These are phyloP conservation scores for Boletus pseudo-olivaceus DNA, from an alignment of 768 basidiomycete species.

Conservation along the genomic window DNA sequence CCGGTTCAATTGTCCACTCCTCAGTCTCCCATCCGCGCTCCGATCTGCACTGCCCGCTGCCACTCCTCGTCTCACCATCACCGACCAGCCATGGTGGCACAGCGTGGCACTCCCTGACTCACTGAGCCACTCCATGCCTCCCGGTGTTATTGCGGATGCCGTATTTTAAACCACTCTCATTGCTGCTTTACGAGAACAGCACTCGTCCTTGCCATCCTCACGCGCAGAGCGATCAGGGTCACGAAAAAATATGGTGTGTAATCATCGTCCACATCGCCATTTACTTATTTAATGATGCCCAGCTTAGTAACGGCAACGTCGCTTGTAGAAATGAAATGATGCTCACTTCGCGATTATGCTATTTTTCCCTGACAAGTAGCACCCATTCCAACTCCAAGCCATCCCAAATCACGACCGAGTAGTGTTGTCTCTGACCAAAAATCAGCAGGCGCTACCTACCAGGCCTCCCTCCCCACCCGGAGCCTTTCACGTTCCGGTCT, in stretches of 20 bases:
- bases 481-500: background rate
- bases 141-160: constrained; percentile 21
- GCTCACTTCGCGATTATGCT: background rate
- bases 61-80: background rate
- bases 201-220: constrained; percentile 5
- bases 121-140: constrained; percentile 3
- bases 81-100: background rate
- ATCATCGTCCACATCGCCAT: constrained; percentile 1
- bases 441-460: background rate
- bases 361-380: background rate
- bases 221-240: constrained; percentile 20
- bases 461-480: background rate
- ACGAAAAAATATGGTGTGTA: background rate
- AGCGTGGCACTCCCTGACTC: background rate
- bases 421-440: background rate
- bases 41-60: constrained; percentile 17
- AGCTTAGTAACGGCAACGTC: background rate
- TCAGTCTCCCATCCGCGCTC: background rate
- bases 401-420: background rate
- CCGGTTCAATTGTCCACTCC: constrained; percentile 1
- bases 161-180: constrained; percentile 3
- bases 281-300: constrained; percentile 5
- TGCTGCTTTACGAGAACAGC: constrained; percentile 10
- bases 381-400: background rate
- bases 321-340: constrained; percentile 12